phyloP scores from a whole-genome alignment of 768 basidiomycete species.

The Boletus rufocinnamomeus region DNA sequence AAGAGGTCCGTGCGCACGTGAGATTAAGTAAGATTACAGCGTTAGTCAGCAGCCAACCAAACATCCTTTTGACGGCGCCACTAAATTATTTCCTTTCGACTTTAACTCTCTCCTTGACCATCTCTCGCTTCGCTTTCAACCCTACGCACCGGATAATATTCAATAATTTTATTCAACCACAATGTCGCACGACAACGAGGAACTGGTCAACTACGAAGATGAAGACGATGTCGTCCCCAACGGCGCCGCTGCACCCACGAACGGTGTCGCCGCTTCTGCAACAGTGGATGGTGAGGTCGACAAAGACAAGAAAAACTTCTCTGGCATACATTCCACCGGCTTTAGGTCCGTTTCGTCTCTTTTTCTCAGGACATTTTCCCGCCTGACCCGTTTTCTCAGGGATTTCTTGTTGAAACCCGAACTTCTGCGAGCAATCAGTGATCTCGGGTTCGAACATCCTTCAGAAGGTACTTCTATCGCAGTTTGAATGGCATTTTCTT shows the following conservation, averaged over 20 bases:
- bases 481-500: not conserved
- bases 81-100: slow-evolving; percentile 26
- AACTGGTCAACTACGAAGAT: slow-evolving; percentile 94
- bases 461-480: slow-evolving; percentile 75
- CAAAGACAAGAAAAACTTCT: slow-evolving; percentile 97
- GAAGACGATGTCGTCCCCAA: slow-evolving; percentile 78
- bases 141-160: slow-evolving; percentile 30
- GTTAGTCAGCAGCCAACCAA: slow-evolving; percentile 31
- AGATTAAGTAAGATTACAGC: slow-evolving; percentile 18
- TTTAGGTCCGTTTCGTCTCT: slow-evolving; percentile 68
- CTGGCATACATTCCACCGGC: slow-evolving; percentile 99
- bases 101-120: slow-evolving; percentile 22
- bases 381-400: slow-evolving; percentile 44
- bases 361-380: slow-evolving; percentile 4
- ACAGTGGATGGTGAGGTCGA: slow-evolving; percentile 55
- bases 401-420: slow-evolving; percentile 99
- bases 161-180: slow-evolving; percentile 28
- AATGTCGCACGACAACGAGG: slow-evolving; percentile 88
- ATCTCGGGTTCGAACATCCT: slow-evolving; percentile 99
- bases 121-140: slow-evolving; percentile 21
- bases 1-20: slow-evolving; percentile 33
- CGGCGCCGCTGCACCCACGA: slow-evolving; percentile 48
- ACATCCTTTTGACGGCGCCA: slow-evolving; percentile 20
- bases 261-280: slow-evolving; percentile 50
- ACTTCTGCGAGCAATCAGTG: slow-evolving; percentile 94